phyloP scores from a whole-genome alignment of 2,329 filamentous ascomycete species.

The Calonectria pteridis region DNA sequence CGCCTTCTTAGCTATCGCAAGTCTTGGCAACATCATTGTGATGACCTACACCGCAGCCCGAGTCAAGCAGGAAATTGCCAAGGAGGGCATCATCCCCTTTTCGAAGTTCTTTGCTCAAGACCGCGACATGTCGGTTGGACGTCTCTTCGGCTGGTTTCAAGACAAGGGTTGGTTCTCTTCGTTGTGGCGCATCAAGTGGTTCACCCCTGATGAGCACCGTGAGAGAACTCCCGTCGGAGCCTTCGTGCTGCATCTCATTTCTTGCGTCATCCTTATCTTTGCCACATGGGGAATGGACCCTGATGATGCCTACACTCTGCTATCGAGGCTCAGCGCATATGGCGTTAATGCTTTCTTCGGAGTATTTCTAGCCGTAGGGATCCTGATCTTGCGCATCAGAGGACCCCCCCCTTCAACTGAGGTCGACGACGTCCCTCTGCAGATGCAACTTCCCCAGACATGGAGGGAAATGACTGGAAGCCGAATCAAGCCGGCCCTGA shows the following conservation, averaged over 20 bases:
- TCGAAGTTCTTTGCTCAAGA: slow-evolving; percentile 61
- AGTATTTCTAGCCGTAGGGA: slow-evolving; percentile 49
- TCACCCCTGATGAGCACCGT: slow-evolving; percentile 51
- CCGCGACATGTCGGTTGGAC: slow-evolving; percentile 50
- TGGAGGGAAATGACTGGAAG: slow-evolving; percentile 50
- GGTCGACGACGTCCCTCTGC: slow-evolving; percentile 25
- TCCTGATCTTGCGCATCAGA: slow-evolving; percentile 50
- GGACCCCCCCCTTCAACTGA: slow-evolving; percentile 46
- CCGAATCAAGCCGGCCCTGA: slow-evolving; percentile 47
- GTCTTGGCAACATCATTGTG: slow-evolving; percentile 68
- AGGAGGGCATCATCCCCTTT: slow-evolving; percentile 67
- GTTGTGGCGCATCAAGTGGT: slow-evolving; percentile 44
- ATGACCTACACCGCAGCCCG: slow-evolving; percentile 68
- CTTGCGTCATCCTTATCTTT: slow-evolving; percentile 51
- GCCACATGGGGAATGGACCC: slow-evolving; percentile 47
- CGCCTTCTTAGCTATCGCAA: slow-evolving; percentile 65
- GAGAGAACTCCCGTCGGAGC: slow-evolving; percentile 54
- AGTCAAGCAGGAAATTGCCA: slow-evolving; percentile 72
- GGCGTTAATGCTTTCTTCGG: slow-evolving; percentile 52
- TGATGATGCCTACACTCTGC: slow-evolving; percentile 46
- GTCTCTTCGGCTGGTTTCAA: slow-evolving; percentile 48
- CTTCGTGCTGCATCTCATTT: slow-evolving; percentile 49
- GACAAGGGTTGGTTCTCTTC: slow-evolving; percentile 46
- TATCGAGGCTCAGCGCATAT: slow-evolving; percentile 50
- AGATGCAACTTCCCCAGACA: slow-evolving; percentile 31